Percentiles rank a stretch among this genome's conserved stretches.
phyloP scores from a whole-genome alignment of 257 asterid genomes.

The Jasminum sambac region DNA sequence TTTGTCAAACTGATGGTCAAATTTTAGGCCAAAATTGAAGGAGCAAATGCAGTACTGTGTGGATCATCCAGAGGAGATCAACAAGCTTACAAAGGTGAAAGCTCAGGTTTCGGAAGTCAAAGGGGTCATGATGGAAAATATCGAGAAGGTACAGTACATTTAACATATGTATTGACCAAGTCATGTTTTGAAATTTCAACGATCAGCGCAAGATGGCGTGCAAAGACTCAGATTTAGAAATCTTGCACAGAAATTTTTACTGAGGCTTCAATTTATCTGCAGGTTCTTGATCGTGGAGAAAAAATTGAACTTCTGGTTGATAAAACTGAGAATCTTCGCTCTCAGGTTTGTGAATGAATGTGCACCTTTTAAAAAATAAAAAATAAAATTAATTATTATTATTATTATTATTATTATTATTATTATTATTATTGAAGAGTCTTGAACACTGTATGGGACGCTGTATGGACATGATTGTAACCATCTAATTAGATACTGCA shows the following conservation, averaged over 20 bases:
- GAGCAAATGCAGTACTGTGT: constrained; percentile 97
- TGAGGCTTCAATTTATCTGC: constrained; percentile 20
- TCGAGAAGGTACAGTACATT: constrained; percentile 65
- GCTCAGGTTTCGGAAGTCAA: constrained; percentile 97
- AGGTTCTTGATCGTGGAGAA: constrained; percentile 98
- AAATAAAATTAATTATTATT: too few relatives aligned
- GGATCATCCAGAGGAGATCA: constrained; percentile 94
- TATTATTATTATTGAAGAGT: not conserved
- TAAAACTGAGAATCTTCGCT: constrained; percentile 86
- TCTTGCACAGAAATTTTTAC: constrained; percentile 13
- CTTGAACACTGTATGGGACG: not conserved
- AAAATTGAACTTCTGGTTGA: constrained; percentile 90
- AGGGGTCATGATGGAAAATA: constrained; percentile 99
- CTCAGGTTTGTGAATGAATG: constrained; percentile 54
- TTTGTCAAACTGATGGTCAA: constrained; percentile 16
- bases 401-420: too few relatives aligned
- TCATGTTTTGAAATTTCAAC: not conserved
- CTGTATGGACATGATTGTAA: not conserved
- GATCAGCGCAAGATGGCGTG: not conserved
- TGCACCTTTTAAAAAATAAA: not conserved
- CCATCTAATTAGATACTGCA: constrained; percentile 6
- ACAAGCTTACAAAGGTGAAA: constrained; percentile 83
- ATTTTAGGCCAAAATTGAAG: constrained; percentile 77
- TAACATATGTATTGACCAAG: not conserved
- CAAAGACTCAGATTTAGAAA: constrained; percentile 5